These are phyloP conservation scores for Epichloe amarillans DNA, from an alignment of 2,329 filamentous ascomycete species.

Conservation along the genomic window DNA sequence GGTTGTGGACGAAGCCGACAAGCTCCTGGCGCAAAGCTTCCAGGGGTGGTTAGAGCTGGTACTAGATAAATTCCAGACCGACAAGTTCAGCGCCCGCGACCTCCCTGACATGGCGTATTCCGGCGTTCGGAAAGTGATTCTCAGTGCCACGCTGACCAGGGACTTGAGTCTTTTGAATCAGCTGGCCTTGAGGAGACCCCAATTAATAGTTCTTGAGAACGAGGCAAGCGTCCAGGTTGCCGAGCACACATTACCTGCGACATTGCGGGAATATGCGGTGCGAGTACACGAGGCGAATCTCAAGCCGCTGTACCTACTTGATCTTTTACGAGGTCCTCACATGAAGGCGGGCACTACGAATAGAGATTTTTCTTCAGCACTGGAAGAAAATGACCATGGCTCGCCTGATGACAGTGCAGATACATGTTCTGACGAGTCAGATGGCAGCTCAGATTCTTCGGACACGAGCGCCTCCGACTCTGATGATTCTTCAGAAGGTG, in stretches of 20 bases:
- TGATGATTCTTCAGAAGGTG: constrained; percentile 9
- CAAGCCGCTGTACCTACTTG: constrained; percentile 76
- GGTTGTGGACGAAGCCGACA: constrained; percentile 87
- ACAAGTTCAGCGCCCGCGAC: constrained; percentile 37
- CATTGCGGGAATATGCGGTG: constrained; percentile 51
- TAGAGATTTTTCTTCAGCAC: background rate
- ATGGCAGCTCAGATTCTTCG: constrained; percentile 18
- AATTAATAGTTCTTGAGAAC: constrained; percentile 61
- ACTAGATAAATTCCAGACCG: constrained; percentile 43
- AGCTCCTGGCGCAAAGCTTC: constrained; percentile 80
- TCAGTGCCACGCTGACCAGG: constrained; percentile 85
- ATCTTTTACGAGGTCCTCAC: constrained; percentile 50
- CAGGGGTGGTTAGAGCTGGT: constrained; percentile 78
- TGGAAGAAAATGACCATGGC: background rate
- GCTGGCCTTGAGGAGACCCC: constrained; percentile 59
- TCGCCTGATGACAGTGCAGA: background rate
- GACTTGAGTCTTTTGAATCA: constrained; percentile 70
- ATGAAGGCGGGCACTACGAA: constrained; percentile 19
- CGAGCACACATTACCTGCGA: constrained; percentile 44
- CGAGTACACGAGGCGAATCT: constrained; percentile 55
- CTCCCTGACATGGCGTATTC: constrained; percentile 37
- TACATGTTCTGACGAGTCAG: constrained; percentile 10
- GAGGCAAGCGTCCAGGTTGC: constrained; percentile 30
- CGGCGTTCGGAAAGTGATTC: constrained; percentile 63
- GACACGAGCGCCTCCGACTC: constrained; percentile 21